Base-by-base conservation (phyloP, 805 yeast species). In the Kluyveromyces wickerhamii region DNA sequence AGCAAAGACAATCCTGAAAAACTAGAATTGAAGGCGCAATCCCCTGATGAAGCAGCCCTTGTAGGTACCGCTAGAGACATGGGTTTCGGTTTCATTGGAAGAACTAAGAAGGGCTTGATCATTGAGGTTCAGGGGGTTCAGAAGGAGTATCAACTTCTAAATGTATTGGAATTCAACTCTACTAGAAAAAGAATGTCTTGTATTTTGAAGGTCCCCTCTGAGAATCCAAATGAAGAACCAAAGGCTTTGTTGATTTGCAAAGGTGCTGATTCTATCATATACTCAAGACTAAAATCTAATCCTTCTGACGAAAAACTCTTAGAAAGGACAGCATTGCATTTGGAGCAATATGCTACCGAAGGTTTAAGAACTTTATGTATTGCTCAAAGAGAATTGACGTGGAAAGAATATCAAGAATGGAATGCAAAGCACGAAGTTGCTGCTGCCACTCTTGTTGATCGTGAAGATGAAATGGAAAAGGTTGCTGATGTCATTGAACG, bases 131-230 rank as follows among this genome's bases (percentile, higher is more conserved):
- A 79, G 55, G 92, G 92, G 40, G 69, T 65, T 32, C 67, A 69
- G 40, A 76, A 77, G 49, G 88, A 82, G 45, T 81, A 74, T 52
- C 84, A 80, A 51, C 65, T 83, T 21, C 57, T 83, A 40, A 82
- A 81, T 48, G 70, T 77, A 14, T 58, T 83, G 43, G 92, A 82
- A 49, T 83, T 83, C 59, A 83, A 83, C 48, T 82, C 92, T 6
- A 79, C 92, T 0, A 74, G 94, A 65, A 82, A 82, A 62, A 77
- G 94, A 68, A 82, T 82, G 94, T 79, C 88, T 68, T 81, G 83
- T 11, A 77, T 82, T 43, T 68, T 82, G 24, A 80, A 79, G 53
- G 65, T 83, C 26, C 87, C 87, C 1, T 57, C 72, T 9, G 51
- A 52, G 3, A 43, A 41, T 3, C 65, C 65, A 26, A 62, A 59